A percentile compares a stretch with the other conserved stretches of the same genome.
phyloP scores from a whole-genome alignment of 78 protist genomes.

The Diacronema lutheri region DNA sequence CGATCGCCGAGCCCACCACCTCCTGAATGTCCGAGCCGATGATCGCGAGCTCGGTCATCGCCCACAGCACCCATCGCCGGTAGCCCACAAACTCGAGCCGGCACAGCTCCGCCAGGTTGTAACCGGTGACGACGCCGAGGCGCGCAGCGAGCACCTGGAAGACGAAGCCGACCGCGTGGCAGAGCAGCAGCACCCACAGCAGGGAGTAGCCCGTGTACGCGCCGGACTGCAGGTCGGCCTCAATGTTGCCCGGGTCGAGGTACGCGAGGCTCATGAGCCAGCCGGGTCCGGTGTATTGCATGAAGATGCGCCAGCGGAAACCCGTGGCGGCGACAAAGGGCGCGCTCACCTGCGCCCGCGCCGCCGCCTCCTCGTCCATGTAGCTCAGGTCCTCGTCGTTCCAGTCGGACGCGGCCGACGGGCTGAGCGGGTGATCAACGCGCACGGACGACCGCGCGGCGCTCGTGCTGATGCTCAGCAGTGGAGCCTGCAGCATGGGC shows the following conservation, averaged over 20 bases:
- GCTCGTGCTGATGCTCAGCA: no score
- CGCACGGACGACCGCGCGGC: no score
- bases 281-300: conserved; percentile 47
- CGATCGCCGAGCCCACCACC: conserved; percentile 32
- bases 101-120: conserved; percentile 41
- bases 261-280: conserved; percentile 46
- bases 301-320: conserved; percentile 11
- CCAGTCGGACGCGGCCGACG: no score
- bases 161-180: conserved; percentile 44
- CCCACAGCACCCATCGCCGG: not conserved
- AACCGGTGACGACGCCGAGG: conserved; percentile 77
- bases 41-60: conserved; percentile 47
- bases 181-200: conserved; percentile 76
- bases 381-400: no score
- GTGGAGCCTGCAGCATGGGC: no score
- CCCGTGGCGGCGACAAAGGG: not conserved
- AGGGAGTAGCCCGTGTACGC: conserved; percentile 57
- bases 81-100: not conserved
- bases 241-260: conserved; percentile 37
- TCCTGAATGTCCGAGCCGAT: conserved; percentile 55
- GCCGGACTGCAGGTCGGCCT: conserved; percentile 44
- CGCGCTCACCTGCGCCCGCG: no score
- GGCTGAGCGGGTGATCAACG: no score
- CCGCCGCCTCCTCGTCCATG: no score
- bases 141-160: conserved; percentile 56